phyloP scores from a whole-genome alignment of 2,329 filamentous ascomycete species.

The Curvularia lunata region DNA sequence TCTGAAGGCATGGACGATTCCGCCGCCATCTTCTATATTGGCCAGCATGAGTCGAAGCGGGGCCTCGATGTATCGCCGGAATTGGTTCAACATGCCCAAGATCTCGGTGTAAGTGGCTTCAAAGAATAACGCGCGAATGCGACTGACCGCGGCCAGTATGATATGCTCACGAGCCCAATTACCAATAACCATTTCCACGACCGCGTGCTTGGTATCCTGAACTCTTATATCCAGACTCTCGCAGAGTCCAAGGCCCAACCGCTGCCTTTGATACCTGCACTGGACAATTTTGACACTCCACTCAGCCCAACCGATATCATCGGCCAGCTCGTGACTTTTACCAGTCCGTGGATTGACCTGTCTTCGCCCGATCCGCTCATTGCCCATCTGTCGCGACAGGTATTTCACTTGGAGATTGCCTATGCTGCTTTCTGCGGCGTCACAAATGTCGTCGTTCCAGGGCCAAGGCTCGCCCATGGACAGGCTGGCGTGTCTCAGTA shows the following conservation, averaged over 20 bases:
- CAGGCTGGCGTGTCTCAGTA: constrained; percentile 71
- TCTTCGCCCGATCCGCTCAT: constrained; percentile 82
- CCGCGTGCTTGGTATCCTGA: constrained; percentile 68
- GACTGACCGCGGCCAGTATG: constrained; percentile 63
- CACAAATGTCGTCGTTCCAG: constrained; percentile 79
- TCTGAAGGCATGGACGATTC: constrained; percentile 44
- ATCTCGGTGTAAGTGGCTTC: constrained; percentile 66
- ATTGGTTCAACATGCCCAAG: constrained; percentile 71
- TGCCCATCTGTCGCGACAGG: constrained; percentile 84
- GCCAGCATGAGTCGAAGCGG: constrained; percentile 74
- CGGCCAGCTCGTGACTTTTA: constrained; percentile 75
- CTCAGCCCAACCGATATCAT: constrained; percentile 72
- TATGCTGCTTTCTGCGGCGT: constrained; percentile 96
- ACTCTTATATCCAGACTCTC: constrained; percentile 58
- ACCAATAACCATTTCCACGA: constrained; percentile 76
- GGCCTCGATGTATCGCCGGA: constrained; percentile 66
- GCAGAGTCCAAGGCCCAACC: constrained; percentile 53
- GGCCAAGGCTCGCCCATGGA: constrained; percentile 70
- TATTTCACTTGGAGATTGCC: constrained; percentile 86
- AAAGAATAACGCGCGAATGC: not conserved
- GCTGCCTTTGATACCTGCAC: constrained; percentile 60
- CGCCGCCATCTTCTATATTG: constrained; percentile 68
- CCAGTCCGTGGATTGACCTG: constrained; percentile 93
- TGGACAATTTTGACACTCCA: constrained; percentile 80
- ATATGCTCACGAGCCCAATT: constrained; percentile 78